Conservation (phyloP, 2,329 filamentous ascomycete species). For the Chaetothyriales sp. region DNA sequence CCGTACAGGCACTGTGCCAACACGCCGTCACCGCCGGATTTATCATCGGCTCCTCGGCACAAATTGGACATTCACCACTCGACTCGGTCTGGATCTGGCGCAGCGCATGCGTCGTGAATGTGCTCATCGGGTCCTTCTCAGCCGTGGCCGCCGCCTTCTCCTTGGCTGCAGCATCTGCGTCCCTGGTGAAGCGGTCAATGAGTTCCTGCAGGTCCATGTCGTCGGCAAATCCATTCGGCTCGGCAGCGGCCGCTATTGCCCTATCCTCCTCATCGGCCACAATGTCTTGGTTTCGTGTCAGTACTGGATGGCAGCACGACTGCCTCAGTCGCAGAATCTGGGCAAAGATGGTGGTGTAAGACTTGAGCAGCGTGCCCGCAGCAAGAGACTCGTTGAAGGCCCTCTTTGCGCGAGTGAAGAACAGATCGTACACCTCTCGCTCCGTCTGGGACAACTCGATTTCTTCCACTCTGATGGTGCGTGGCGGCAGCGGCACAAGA, state of each 20-base stretch:
- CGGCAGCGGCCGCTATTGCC: slow-evolving; percentile 51
- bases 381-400: slow-evolving; percentile 79
- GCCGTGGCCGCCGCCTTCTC: slow-evolving; percentile 34
- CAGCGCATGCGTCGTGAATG: slow-evolving; percentile 74
- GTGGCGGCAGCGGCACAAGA: slow-evolving; percentile 68
- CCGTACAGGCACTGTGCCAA: slow-evolving; percentile 95
- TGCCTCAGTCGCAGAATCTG: slow-evolving; percentile 88
- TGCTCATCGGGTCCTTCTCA: slow-evolving; percentile 46
- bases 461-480: slow-evolving; percentile 71
- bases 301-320: slow-evolving; percentile 80
- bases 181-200: slow-evolving; percentile 67
- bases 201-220: slow-evolving; percentile 90
- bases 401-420: slow-evolving; percentile 67
- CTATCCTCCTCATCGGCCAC: slow-evolving; percentile 79
- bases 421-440: slow-evolving; percentile 82
- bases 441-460: slow-evolving; percentile 76
- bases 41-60: slow-evolving; percentile 88
- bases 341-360: slow-evolving; percentile 92
- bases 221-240: slow-evolving; percentile 68
- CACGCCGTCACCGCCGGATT: slow-evolving; percentile 90
- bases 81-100: slow-evolving; percentile 84
- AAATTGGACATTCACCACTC: slow-evolving; percentile 83
- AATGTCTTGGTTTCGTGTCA: slow-evolving; percentile 73
- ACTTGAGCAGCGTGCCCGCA: slow-evolving; percentile 84
- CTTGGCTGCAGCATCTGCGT: slow-evolving; percentile 44